phyloP scores from a whole-genome alignment of 1,139 yeast species.

The Chernovozyma aurita region DNA sequence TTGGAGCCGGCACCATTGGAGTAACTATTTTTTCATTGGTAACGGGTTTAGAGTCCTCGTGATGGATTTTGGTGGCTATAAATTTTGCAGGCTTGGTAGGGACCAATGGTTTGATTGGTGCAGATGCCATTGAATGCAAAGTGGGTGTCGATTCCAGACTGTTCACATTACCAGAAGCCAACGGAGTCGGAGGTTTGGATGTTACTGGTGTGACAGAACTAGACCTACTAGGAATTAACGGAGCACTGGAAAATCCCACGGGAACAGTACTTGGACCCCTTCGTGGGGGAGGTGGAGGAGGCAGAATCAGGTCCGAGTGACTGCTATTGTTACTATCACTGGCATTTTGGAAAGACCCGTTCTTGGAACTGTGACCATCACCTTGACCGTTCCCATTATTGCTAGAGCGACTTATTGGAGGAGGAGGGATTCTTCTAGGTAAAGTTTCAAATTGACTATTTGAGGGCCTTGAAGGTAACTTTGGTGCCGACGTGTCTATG shows the following conservation, averaged over 20 bases:
- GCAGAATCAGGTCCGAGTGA: slow-evolving; percentile 6
- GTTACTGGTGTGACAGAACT: slow-evolving; percentile 23
- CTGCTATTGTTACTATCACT: too few relatives aligned
- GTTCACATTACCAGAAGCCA: slow-evolving; percentile 4
- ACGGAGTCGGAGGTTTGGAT: slow-evolving; percentile 8
- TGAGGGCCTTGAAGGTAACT: slow-evolving; percentile 17
- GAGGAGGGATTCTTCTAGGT: slow-evolving; percentile 37
- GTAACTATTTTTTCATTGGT: not conserved
- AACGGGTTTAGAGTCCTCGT: not conserved
- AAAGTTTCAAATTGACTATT: slow-evolving; percentile 7
- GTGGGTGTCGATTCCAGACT: slow-evolving; percentile 6
- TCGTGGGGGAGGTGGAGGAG: slow-evolving; percentile 29
- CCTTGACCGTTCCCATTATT: not conserved
- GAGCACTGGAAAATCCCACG: slow-evolving; percentile 35
- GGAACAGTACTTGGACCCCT: slow-evolving; percentile 12
- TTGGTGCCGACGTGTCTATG: slow-evolving; percentile 21
- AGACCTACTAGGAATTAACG: slow-evolving; percentile 37
- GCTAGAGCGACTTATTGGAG: slow-evolving; percentile 16
- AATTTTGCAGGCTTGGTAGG: slow-evolving; percentile 33
- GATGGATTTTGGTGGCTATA: slow-evolving; percentile 14
- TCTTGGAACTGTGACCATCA: too few relatives aligned
- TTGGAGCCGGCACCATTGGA: slow-evolving; percentile 7
- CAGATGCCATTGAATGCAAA: slow-evolving; percentile 4
- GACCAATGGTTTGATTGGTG: slow-evolving; percentile 26
- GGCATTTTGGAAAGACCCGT: not conserved